Evolutionary conservation across 331 rosid species (phyloP).

Genomic region (Pyrus hybrid): DNA sequence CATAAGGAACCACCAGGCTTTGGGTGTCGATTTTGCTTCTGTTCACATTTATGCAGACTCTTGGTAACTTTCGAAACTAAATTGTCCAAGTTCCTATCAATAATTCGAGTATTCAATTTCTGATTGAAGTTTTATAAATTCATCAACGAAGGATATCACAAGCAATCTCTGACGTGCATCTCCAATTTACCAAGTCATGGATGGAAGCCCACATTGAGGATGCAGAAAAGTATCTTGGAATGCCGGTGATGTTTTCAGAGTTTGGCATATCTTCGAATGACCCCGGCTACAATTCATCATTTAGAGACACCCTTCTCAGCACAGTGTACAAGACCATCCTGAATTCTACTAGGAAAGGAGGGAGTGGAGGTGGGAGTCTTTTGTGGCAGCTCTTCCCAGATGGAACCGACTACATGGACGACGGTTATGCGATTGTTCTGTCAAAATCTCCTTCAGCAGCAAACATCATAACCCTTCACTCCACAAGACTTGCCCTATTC

Average conservation of each 20-base stretch:
- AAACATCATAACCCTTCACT: constrained; percentile 58
- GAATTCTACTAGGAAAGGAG: constrained; percentile 82
- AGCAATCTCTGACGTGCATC: constrained; percentile 54
- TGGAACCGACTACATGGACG: constrained; percentile 95
- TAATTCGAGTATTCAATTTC: not conserved
- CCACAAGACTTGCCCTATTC: constrained; percentile 50
- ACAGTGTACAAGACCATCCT: constrained; percentile 52
- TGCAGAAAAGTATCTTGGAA: constrained; percentile 72
- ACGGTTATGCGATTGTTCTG: constrained; percentile 79
- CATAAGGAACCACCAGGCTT: constrained; percentile 75
- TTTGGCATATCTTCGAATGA: constrained; percentile 82
- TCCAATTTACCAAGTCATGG: constrained; percentile 78
- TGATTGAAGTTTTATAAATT: constrained; percentile 15
- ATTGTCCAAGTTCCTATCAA: not conserved
- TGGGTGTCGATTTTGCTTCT: constrained; percentile 87
- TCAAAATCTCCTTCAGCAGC: constrained; percentile 67
- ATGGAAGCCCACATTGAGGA: constrained; percentile 90
- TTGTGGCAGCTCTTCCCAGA: constrained; percentile 93
- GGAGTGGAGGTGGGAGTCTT: constrained; percentile 88
- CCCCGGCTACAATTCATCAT: constrained; percentile 67
- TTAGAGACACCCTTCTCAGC: constrained; percentile 45
- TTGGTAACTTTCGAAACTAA: constrained; percentile 31
- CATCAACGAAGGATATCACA: constrained; percentile 59
- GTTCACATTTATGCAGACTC: constrained; percentile 86
- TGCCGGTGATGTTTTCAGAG: constrained; percentile 81